phyloP scores from a whole-genome alignment of 768 basidiomycete species.

The Leccinum rimulosum region DNA sequence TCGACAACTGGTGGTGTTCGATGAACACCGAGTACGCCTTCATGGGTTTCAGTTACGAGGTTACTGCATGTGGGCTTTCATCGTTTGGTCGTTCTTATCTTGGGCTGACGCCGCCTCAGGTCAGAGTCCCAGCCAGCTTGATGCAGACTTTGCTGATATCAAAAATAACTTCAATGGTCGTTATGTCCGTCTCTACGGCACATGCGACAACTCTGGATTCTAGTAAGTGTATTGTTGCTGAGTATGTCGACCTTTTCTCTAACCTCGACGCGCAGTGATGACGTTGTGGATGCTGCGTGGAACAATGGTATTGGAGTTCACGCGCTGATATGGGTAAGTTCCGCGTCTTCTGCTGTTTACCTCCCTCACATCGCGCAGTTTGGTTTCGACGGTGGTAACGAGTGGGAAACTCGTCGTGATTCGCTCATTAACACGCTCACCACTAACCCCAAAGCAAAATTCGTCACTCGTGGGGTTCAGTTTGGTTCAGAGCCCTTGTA shows the following conservation, averaged over 20 bases:
- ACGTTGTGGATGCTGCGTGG: constrained; percentile 70
- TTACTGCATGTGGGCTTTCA: constrained; percentile 52
- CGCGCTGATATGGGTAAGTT: constrained; percentile 66
- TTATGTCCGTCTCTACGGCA: constrained; percentile 55
- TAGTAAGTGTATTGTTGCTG: constrained; percentile 27
- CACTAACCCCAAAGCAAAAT: constrained; percentile 60
- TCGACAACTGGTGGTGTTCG: constrained; percentile 64
- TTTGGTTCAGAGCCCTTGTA: constrained; percentile 72
- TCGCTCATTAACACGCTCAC: constrained; percentile 50
- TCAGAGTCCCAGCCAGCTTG: constrained; percentile 50
- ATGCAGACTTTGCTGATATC: constrained; percentile 59
- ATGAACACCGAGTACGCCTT: constrained; percentile 67
- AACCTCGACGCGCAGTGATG: constrained; percentile 37
- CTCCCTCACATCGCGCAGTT: constrained; percentile 25
- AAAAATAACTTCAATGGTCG: constrained; percentile 56
- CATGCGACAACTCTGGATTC: constrained; percentile 39
- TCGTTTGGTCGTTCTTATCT: background rate
- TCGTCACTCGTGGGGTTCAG: constrained; percentile 62
- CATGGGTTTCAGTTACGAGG: constrained; percentile 74
- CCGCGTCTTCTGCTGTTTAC: background rate
- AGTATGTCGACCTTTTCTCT: constrained; percentile 15
- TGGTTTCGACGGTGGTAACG: constrained; percentile 37
- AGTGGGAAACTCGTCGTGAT: constrained; percentile 56
- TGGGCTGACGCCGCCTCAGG: constrained; percentile 37
- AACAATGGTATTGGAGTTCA: constrained; percentile 66